Percentiles rank a stretch among this genome's conserved stretches.
Evolutionary conservation across 2,329 filamentous ascomycete species (phyloP).

Genomic region (Dothistroma septosporum): DNA sequence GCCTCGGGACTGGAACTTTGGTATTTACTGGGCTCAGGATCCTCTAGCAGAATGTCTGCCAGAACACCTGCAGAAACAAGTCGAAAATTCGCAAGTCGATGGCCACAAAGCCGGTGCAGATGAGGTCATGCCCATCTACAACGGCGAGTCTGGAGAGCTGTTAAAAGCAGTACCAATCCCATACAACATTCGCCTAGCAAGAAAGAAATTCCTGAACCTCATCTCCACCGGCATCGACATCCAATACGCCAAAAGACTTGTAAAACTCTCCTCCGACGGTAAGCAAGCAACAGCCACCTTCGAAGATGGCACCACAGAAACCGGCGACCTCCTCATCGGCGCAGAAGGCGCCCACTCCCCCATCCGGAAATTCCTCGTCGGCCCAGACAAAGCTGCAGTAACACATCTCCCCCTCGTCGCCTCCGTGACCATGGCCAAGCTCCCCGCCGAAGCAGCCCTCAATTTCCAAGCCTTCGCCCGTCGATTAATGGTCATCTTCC

Average conservation of each 20-base stretch:
- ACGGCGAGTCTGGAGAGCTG: slow-evolving; percentile 16
- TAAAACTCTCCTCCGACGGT: slow-evolving; percentile 8
- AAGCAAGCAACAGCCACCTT: slow-evolving; percentile 22
- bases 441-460: slow-evolving; percentile 11
- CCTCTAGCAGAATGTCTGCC: slow-evolving; percentile 19
- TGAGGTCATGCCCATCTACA: slow-evolving; percentile 20
- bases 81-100: slow-evolving; percentile 19
- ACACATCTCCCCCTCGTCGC: slow-evolving; percentile 15
- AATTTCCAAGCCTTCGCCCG: slow-evolving; percentile 13
- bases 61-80: slow-evolving; percentile 12
- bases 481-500: slow-evolving; percentile 18
- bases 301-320: slow-evolving; percentile 25
- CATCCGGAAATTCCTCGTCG: slow-evolving; percentile 14
- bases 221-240: slow-evolving; percentile 16
- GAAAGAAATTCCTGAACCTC: slow-evolving; percentile 17
- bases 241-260: slow-evolving; percentile 14
- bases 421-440: slow-evolving; percentile 15
- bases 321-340: slow-evolving; percentile 29
- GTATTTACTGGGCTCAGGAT: slow-evolving; percentile 21
- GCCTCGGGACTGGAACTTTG: slow-evolving; percentile 20
- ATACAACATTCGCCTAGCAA: slow-evolving; percentile 19
- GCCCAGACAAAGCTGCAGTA: slow-evolving; percentile 10
- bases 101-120: slow-evolving; percentile 15
- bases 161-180: slow-evolving; percentile 15
- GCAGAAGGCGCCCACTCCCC: slow-evolving; percentile 34